These are phyloP conservation scores for Micromonas pusilla DNA, from an alignment of 139 green algal genomes.

Conservation along the genomic window DNA sequence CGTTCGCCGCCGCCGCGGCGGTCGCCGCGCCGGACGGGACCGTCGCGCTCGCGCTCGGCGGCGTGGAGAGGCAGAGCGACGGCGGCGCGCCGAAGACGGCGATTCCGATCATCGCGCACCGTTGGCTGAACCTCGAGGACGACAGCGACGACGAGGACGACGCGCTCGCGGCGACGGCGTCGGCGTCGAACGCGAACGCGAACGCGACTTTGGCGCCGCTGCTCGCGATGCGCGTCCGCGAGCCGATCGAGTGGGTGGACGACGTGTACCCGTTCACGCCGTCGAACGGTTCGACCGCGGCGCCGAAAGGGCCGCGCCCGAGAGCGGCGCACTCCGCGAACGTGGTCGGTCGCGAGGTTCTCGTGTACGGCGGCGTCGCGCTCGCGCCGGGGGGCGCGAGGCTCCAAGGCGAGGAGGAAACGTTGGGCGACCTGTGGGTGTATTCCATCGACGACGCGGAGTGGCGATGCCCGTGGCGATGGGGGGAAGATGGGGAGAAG, in stretches of 20 bases:
- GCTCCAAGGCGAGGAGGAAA: not conserved
- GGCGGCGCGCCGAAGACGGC: not conserved
- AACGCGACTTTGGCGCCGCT: too few relatives aligned
- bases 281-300: not conserved
- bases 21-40: not conserved
- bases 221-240: too few relatives aligned
- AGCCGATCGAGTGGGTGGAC: too few relatives aligned
- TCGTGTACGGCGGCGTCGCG: not conserved
- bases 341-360: not conserved
- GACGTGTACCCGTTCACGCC: not conserved
- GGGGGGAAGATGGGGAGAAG: not conserved
- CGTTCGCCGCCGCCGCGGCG: not conserved
- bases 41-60: not conserved
- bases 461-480: not conserved
- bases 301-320: not conserved
- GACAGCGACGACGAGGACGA: not conserved
- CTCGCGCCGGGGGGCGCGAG: not conserved
- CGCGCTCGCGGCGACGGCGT: not conserved
- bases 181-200: not conserved
- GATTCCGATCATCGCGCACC: not conserved
- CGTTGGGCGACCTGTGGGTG: slow-evolving; percentile 6
- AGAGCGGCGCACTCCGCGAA: not conserved
- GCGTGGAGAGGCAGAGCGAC: not conserved
- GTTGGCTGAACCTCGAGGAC: not conserved
- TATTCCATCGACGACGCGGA: not conserved